Evolutionary conservation across 768 basidiomycete species (phyloP).

Genomic region (Asterophora lycoperdoides): DNA sequence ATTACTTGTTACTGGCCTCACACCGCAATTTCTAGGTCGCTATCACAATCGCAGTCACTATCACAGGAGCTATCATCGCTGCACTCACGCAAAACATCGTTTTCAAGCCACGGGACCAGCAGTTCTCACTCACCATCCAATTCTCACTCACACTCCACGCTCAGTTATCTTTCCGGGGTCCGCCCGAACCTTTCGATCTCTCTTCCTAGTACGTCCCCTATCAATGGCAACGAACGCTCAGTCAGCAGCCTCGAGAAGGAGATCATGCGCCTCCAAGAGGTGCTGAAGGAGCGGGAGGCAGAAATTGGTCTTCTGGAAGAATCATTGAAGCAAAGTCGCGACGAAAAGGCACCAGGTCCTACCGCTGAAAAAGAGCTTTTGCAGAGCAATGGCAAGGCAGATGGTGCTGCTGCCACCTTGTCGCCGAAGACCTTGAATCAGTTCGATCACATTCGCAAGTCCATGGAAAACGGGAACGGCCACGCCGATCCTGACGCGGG

Average conservation of each 20-base stretch:
- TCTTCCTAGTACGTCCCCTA: conserved; percentile 36
- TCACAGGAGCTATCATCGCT: conserved; percentile 95
- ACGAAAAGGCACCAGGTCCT: conserved; percentile 19
- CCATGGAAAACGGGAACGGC: conserved; percentile 51
- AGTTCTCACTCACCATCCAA: conserved; percentile 57
- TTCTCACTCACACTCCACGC: conserved; percentile 41
- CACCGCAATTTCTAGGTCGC: conserved; percentile 53
- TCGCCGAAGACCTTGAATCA: conserved; percentile 71
- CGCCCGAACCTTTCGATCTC: conserved; percentile 61
- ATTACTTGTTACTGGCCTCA: conserved; percentile 7
- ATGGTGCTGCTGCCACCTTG: conserved; percentile 34
- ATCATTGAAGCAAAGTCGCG: conserved; percentile 38
- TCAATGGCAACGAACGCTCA: conserved; percentile 58
- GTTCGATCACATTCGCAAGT: conserved; percentile 70
- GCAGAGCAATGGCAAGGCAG: conserved; percentile 21
- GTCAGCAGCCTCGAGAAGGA: conserved; percentile 87
- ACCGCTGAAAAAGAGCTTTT: conserved; percentile 12
- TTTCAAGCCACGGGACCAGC: conserved; percentile 72
- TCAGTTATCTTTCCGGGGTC: conserved; percentile 20
- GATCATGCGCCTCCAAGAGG: conserved; percentile 92
- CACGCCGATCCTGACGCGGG: conserved; percentile 33
- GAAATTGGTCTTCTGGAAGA: conserved; percentile 79
- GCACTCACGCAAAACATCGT: conserved; percentile 80
- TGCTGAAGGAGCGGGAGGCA: conserved; percentile 85
- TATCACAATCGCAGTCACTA: conserved; percentile 90